Percentiles rank a stretch among this genome's conserved stretches.
Evolutionary conservation across 352 stramenopile species (phyloP).

Genomic region (Phytophthora sp.): DNA sequence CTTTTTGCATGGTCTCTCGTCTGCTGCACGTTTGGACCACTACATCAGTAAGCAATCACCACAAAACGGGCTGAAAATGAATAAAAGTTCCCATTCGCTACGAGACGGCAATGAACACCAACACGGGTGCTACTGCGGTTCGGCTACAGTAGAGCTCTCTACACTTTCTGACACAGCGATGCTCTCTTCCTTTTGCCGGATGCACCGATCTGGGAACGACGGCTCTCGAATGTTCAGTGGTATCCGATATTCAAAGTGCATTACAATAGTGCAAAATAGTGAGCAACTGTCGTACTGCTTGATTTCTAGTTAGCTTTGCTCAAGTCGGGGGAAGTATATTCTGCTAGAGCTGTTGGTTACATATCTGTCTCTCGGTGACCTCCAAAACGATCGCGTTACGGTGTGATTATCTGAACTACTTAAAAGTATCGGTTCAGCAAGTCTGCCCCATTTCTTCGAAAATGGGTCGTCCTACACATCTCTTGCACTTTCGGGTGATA

Average conservation of each 20-base stretch:
- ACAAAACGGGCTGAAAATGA: conserved; percentile 15
- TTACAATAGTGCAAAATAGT: conserved; percentile 8
- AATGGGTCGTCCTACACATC: conserved; percentile 23
- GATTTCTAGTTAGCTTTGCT: background rate
- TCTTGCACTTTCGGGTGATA: conserved; percentile 24
- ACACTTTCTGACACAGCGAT: too few species aligned
- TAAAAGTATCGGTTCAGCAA: background rate
- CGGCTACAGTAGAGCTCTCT: too few species aligned
- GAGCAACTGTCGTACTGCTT: conserved; percentile 3
- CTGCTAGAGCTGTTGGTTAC: background rate
- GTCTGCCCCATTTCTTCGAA: conserved; percentile 5
- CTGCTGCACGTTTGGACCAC: background rate
- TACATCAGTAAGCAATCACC: conserved; percentile 29
- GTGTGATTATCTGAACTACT: too few species aligned
- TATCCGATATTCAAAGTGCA: conserved; percentile 1
- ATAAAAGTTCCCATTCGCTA: background rate
- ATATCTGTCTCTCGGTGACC: background rate
- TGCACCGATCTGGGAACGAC: too few species aligned
- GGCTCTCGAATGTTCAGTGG: background rate
- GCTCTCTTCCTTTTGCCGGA: too few species aligned
- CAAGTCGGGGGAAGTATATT: background rate
- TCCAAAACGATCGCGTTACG: too few species aligned
- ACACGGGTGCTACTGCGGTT: too few species aligned
- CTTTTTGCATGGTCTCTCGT: conserved; percentile 6
- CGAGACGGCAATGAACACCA: too few species aligned